Conservation (phyloP, 805 yeast genomes). For the Starmerella floricola region DNA sequence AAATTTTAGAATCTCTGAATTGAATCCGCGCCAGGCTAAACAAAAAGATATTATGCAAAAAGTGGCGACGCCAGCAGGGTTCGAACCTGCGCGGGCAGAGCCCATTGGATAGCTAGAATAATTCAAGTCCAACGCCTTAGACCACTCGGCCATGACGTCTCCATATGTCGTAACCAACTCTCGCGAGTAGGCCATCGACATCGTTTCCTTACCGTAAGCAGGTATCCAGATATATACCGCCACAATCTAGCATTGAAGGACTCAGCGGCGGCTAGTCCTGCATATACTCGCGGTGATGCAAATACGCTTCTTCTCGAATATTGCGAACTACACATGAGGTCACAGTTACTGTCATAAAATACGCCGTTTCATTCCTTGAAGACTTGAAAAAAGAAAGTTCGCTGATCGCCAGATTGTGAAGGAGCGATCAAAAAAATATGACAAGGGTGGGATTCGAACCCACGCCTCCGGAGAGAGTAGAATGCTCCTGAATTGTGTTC, state of each 20-base stretch:
- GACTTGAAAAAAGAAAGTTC: no score
- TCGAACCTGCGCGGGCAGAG: constrained; percentile 35
- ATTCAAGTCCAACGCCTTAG: constrained; percentile 36
- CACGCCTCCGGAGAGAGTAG: constrained; percentile 24
- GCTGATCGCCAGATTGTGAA: no score
- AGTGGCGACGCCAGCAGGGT: constrained; percentile 33
- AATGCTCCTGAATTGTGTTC: constrained; percentile 16
- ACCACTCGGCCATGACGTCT: constrained; percentile 32
- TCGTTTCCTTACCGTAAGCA: background rate
- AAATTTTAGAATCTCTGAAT: no score
- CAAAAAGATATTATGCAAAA: constrained; percentile 14
- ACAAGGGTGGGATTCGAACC: constrained; percentile 24
- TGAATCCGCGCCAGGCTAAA: no score
- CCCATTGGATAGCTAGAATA: constrained; percentile 28
- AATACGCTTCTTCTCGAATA: no score
- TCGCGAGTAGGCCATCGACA: background rate
- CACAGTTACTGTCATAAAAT: no score
- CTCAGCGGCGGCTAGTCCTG: no score
- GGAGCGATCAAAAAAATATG: constrained; percentile 6
- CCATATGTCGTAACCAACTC: constrained; percentile 1
- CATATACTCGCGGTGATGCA: no score
- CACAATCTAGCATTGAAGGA: no score
- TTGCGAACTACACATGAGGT: no score
- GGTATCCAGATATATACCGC: no score
- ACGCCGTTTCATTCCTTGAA: no score